These are phyloP conservation scores for Citrus medica DNA, from an alignment of 345 rosid species.

Conservation along the genomic window DNA sequence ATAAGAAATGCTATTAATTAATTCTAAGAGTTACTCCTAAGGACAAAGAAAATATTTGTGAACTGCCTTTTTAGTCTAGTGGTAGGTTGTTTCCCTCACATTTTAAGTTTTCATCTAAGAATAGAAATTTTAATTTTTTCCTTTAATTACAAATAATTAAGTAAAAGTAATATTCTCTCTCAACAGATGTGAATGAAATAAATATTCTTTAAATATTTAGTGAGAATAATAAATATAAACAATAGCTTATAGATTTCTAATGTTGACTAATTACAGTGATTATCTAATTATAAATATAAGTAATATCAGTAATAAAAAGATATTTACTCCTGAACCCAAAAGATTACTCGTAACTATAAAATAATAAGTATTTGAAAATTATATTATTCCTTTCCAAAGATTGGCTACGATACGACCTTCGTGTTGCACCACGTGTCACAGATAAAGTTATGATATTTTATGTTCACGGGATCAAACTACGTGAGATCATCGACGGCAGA, in stretches of 20 bases:
- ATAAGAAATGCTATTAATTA: not conserved
- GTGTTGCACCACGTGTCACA: not conserved
- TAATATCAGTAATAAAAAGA: too few relatives aligned
- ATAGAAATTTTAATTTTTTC: too few relatives aligned
- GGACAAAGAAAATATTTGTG: too few relatives aligned
- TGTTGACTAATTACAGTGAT: too few relatives aligned
- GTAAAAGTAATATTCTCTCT: fast-evolving
- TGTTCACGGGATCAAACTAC: not conserved
- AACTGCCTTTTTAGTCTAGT: too few relatives aligned
- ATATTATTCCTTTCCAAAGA: slow-evolving; percentile 6
- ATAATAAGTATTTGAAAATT: slow-evolving; percentile 2
- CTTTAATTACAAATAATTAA: too few relatives aligned
- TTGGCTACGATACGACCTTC: not conserved
- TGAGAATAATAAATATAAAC: too few relatives aligned
- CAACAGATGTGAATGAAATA: fast-evolving
- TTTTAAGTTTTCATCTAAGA: too few relatives aligned
- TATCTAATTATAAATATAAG: too few relatives aligned
- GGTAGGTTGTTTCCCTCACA: too few relatives aligned
- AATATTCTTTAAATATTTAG: too few relatives aligned
- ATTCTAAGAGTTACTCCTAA: not conserved
- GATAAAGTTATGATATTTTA: not conserved
- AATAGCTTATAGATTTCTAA: too few relatives aligned
- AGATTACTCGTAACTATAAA: not conserved
- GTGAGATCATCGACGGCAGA: not conserved
- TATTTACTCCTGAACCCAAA: not conserved